Evolutionary conservation across 2,329 filamentous ascomycete species (phyloP).

Genomic region (Clonostachys solani): DNA sequence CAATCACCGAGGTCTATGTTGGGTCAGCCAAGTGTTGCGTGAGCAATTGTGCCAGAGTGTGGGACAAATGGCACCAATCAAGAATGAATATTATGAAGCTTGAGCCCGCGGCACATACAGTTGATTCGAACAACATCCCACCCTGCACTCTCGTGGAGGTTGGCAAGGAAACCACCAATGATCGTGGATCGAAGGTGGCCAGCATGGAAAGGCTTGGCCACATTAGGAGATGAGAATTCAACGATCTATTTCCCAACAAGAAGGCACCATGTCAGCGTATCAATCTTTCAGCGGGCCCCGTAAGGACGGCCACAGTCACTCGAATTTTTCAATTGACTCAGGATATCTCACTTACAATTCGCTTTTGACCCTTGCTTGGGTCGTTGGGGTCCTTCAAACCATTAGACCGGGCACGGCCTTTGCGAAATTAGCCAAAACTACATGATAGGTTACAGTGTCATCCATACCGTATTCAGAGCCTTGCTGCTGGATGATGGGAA

Average conservation of each 20-base stretch:
- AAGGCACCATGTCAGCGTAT: neutral
- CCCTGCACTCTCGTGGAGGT: conserved; percentile 65
- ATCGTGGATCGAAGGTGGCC: conserved; percentile 76
- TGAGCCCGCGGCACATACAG: conserved; percentile 15
- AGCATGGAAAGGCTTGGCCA: conserved; percentile 80
- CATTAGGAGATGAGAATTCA: conserved; percentile 83
- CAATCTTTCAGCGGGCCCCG: neutral
- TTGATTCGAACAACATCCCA: conserved; percentile 75
- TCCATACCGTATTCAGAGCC: conserved; percentile 41
- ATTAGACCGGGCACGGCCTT: conserved; percentile 55
- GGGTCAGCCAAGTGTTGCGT: no score
- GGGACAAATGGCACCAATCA: no score
- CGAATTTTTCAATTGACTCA: no score
- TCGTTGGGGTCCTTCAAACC: conserved; percentile 60
- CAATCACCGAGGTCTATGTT: conserved; percentile 66
- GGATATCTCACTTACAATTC: conserved; percentile 27
- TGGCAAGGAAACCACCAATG: conserved; percentile 72
- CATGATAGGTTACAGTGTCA: neutral
- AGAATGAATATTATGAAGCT: neutral
- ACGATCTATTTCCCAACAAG: conserved; percentile 44
- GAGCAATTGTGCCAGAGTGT: no score
- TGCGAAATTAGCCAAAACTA: conserved; percentile 14
- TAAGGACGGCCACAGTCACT: no score
- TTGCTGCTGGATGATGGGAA: conserved; percentile 65
- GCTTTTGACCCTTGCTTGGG: conserved; percentile 57